Base-by-base conservation (phyloP, 2,329 filamentous ascomycete species). In the Aspergillus aculeatinus region DNA sequence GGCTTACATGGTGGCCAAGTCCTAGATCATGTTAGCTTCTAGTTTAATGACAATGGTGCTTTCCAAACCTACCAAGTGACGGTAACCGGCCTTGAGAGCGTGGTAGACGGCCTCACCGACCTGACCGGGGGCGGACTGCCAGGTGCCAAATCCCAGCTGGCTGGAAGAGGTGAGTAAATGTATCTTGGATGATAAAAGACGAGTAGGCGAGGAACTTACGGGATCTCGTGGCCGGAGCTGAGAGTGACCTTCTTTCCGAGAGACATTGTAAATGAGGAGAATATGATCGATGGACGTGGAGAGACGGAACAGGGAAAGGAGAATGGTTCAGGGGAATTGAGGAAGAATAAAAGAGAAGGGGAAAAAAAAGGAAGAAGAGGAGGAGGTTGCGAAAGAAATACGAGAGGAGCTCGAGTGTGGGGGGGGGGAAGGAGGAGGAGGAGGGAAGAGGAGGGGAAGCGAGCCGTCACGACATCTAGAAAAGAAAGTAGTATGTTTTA, bases 141-240 rank as follows among this genome's bases (percentile, higher is more conserved):
- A 77, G 60, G 75, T 77, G 54, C 75, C 75, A 57, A 76, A 77
- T 60, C 75, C 75, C 65, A 76, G 66, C 60, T 74, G 72, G 62
- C 74, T 77, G 51, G 14, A 31, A n/a, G 39, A 6, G 49, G 60
- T 62, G 44, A 59, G 59, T 44, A 23, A 23, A 49, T 29, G 21
- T 11, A 4, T 51, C 10, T 11, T 11, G 25, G 12, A 16, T 21
- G 16, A 2, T 19, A 19, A 23, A 16, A 19, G 16, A 2, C n/a
- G 19, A 23, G 39, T 42, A 10, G 29, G 33, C 11, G 9, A 21
- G 44, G 25, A 44, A 70, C 74, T 54, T 70, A 77, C 75, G 75
- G 74, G 65, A 77, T 75, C 65, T 73, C 59, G 59, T 69, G 65
- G 59, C 75, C 74, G 55, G 74, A 70, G 72, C 73, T 77, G 56